Evolutionary conservation across 148 eudicot genomes (phyloP).

Genomic region (Pharnaceum exiguum): DNA sequence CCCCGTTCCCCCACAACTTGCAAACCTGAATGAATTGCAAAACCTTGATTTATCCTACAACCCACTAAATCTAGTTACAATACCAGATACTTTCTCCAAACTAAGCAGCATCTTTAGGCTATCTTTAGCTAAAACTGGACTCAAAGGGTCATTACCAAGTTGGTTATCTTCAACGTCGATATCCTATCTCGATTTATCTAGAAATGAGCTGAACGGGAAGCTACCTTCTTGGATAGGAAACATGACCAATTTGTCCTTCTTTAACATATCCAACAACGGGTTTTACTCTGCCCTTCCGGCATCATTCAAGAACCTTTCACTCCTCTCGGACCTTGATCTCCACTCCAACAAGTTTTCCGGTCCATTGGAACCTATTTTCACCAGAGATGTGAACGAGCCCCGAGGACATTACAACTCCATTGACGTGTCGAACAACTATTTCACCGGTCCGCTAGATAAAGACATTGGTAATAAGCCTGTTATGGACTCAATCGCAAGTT

Average conservation of each 20-base stretch:
- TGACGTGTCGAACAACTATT: conserved; percentile 58
- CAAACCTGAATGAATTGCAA: conserved; percentile 41
- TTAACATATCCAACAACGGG: conserved; percentile 60
- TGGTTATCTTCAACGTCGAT: conserved; percentile 45
- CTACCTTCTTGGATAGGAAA: conserved; percentile 77
- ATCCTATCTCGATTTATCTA: conserved; percentile 58
- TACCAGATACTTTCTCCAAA: conserved; percentile 46
- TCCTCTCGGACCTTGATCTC: conserved; percentile 56
- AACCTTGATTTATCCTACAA: conserved; percentile 49
- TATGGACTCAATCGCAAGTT: conserved; percentile 38
- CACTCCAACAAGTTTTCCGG: conserved; percentile 69
- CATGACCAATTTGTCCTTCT: conserved; percentile 56
- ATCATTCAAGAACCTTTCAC: conserved; percentile 41
- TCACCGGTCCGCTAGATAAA: conserved; percentile 42
- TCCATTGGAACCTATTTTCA: conserved; percentile 28
- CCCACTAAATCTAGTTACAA: conserved; percentile 38
- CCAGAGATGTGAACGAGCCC: conserved; percentile 29
- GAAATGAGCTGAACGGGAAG: conserved; percentile 50
- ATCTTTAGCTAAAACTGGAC: conserved; percentile 46
- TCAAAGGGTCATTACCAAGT: conserved; percentile 49
- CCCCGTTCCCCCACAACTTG: conserved; percentile 44
- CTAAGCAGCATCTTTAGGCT: conserved; percentile 37
- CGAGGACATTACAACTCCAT: conserved; percentile 50
- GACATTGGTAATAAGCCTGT: conserved; percentile 32
- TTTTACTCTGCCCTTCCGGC: conserved; percentile 43